Base-by-base conservation (phyloP, 2,329 filamentous ascomycete species). In the Helicocarpus griseus region DNA sequence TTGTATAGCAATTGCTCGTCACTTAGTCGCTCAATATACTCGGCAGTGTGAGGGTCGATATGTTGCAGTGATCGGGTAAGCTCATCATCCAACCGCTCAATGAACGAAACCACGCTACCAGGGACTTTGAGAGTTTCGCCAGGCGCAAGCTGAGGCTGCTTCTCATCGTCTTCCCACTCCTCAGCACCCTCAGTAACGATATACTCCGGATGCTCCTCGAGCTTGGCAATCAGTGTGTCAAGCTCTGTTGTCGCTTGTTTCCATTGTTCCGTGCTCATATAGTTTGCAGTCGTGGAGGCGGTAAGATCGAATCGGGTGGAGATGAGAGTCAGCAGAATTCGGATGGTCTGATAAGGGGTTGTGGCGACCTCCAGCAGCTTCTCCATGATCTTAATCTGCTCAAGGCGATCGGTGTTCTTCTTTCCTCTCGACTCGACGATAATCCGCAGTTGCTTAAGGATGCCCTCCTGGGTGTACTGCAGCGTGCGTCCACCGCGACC, bases 161-260 rank as follows among this genome's bases (percentile, higher is more conserved):
- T 97, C 63, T 98, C 94, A 60, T 98, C 94, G 64, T 98, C 93
- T 61, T 98, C 93, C 93, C 93, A 97, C 72, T 98, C 93, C 68
- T 98, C 93, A 21, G 89, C 93, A 60, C 81, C 84, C 73, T 98
- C 93, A 22, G 93, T 77, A 45, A 98, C 88, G 48, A 97, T 77
- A 66, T 91, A 86, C 57, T 93, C 83, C 55, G 78, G 77, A 73
- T 88, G 88, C 54, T 79, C 72, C 69, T 95, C 88, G 38, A 98
- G 82, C 17, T 89, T 82, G 55, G 82, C 75, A 38, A 98, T 78
- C 28, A 98, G 80, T 45, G 78, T 78, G 13, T 80, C 80, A 56
- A 97, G 83, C 67, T 98, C 93, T 68, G 85, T 82, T 72, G 95
- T 87, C 36, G 93, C 91, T 36, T 86, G 77, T 77, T 96, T 96